Conservation (phyloP, 306 rosid species). For the Parietaria judaica region DNA sequence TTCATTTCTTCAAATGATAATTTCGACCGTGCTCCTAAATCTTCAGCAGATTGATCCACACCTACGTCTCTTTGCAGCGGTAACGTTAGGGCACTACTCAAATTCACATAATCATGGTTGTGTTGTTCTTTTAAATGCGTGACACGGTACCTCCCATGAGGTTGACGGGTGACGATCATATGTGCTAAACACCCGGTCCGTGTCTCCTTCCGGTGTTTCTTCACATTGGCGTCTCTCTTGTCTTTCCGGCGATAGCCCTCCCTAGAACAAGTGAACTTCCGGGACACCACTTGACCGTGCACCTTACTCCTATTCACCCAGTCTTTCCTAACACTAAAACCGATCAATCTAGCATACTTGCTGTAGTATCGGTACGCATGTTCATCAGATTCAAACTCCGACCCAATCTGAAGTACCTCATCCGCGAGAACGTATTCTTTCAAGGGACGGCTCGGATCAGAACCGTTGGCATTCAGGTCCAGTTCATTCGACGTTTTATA, state of each 20-base stretch:
- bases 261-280: conserved; percentile 64
- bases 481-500: conserved; percentile 28
- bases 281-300: conserved; percentile 60
- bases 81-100: conserved; percentile 17
- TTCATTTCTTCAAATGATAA: conserved; percentile 26
- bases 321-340: conserved; percentile 59
- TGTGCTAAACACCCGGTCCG: conserved; percentile 73
- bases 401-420: conserved; percentile 28
- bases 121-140: conserved; percentile 55
- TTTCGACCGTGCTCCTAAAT: conserved; percentile 27
- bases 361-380: conserved; percentile 49
- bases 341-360: conserved; percentile 46
- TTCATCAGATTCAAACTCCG: conserved; percentile 52
- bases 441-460: conserved; percentile 15
- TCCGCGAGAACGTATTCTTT: conserved; percentile 4
- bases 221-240: conserved; percentile 45
- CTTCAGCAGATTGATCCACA: conserved; percentile 29
- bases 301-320: conserved; percentile 69
- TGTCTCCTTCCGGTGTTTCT: conserved; percentile 55
- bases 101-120: conserved; percentile 48
- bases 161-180: conserved; percentile 56
- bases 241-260: conserved; percentile 56
- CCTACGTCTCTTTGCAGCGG: conserved; percentile 27
- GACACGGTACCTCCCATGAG: conserved; percentile 44
- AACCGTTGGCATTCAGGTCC: conserved; percentile 42